phyloP scores from a whole-genome alignment of 139 green algal species.

The Chlorella sp. region DNA sequence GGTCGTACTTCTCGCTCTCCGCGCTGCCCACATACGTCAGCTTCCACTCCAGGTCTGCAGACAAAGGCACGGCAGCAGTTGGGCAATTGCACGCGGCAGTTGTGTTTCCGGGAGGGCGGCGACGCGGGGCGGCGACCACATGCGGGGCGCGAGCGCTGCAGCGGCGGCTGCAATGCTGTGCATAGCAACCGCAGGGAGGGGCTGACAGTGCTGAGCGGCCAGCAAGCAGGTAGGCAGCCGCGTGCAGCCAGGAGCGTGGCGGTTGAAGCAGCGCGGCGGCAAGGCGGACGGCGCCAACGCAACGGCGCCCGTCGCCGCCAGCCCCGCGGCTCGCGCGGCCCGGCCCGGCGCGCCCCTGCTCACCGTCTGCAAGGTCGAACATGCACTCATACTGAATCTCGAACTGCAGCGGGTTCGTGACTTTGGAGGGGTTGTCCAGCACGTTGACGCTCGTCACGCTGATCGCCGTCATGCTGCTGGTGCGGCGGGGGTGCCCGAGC shows the following conservation, averaged over 20 bases:
- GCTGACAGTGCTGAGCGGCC: not conserved
- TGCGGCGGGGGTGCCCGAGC: not conserved
- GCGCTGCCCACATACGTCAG: constrained; percentile 96
- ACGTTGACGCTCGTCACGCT: constrained; percentile 88
- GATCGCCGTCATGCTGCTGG: constrained; percentile 83
- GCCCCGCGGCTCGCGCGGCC: not conserved
- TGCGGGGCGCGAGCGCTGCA: not conserved
- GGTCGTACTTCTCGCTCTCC: constrained; percentile 93
- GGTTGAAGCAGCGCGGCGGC: not conserved
- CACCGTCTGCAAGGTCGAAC: constrained; percentile 76
- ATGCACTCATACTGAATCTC: constrained; percentile 98
- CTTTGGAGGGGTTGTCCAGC: constrained; percentile 88
- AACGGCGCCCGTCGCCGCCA: not conserved
- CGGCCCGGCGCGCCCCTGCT: not conserved
- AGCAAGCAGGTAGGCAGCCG: not conserved
- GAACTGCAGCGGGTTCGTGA: constrained; percentile 89
- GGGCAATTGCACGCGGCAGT: not conserved
- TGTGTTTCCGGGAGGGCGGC: no score
- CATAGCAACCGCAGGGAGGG: not conserved
- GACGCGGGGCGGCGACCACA: not conserved
- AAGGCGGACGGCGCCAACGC: not conserved
- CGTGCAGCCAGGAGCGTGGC: not conserved
- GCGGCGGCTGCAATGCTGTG: not conserved
- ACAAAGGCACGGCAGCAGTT: not conserved
- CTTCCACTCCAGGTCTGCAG: constrained; percentile 95